Base-by-base conservation (phyloP, 352 stramenopile species). In the Globisporangium cystogenes region DNA sequence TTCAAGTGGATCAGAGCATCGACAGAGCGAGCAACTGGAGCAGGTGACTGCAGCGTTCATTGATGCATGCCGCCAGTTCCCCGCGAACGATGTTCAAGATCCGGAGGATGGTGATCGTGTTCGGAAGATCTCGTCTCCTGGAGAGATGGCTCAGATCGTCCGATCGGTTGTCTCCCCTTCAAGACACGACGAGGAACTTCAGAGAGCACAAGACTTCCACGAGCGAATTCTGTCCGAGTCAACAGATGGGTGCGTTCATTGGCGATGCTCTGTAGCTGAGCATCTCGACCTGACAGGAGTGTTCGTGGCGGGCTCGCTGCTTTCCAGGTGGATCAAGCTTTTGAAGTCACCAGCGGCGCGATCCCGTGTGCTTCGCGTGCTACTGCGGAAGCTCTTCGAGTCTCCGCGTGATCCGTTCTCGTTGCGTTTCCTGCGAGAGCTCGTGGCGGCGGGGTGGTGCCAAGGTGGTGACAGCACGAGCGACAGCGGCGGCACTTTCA, bases 361-460 rank as follows among this genome's bases (percentile, higher is more conserved):
- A 29, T 47, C 37, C 20, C 16, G 45, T 11, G 37, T 82, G 37
- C 41, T 77, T 18, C 39, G 15, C 18, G 42, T 78, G 2, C 8
- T 84, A 35, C 48, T 82, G 14, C 55, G 42, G 6, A 82, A 82
- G 56, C 55, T 82, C 26, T 65, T 82, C 45, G 66, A 60, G 6
- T 76, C 59, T 6, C 73, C 74, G 36, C 67, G 71, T 43, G 69
- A 84, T 43, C 40, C 68, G 1, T 49, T 65, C 4, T 60, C 77
- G 16, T 60, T 84, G 18, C 63, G 65, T 10, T 72, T 82, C 23
- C 29, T 80, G 50, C 74, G 74, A 37, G 64, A 77, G 48, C 57
- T 84, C 43, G 60, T 70, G n/a, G 47, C 42, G 3, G 62, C 58
- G 24, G 59, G 53, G 2, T 84, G 74, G 74, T 21, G 74, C 7